phyloP scores from a whole-genome alignment of 495 filamentous ascomycete species.

The Glarea lozoyensis region DNA sequence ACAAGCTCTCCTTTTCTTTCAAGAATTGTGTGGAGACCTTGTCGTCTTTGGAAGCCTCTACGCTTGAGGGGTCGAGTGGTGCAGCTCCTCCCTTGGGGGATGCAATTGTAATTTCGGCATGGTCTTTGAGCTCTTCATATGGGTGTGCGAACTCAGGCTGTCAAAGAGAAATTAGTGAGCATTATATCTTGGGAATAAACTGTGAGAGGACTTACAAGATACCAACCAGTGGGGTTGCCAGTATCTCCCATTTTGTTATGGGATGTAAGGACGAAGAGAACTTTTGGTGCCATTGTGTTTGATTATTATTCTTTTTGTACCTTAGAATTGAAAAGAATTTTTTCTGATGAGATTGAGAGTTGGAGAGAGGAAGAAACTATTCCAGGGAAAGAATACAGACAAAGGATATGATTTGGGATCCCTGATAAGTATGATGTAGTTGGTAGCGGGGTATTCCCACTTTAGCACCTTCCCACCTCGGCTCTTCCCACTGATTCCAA shows the following conservation, averaged over 20 bases:
- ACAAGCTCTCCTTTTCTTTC: constrained; percentile 41
- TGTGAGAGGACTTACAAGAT: constrained; percentile 36
- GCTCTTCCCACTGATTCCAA: too few species aligned
- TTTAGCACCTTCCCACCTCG: too few species aligned
- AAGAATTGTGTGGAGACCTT: constrained; percentile 41
- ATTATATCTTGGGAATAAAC: neutral
- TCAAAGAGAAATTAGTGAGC: neutral
- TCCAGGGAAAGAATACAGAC: too few species aligned
- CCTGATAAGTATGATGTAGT: too few species aligned
- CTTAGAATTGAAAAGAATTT: neutral
- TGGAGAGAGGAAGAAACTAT: too few species aligned
- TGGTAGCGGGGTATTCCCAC: too few species aligned
- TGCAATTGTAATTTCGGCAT: constrained; percentile 48
- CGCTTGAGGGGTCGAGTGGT: constrained; percentile 56
- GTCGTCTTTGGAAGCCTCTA: constrained; percentile 52
- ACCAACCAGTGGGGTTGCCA: constrained; percentile 56
- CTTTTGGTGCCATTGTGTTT: constrained; percentile 33
- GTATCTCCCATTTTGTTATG: constrained; percentile 42
- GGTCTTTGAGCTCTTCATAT: constrained; percentile 46
- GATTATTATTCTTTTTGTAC: neutral
- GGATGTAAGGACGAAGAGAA: constrained; percentile 64
- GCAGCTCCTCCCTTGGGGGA: constrained; percentile 61
- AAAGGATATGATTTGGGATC: too few species aligned
- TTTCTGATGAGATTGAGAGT: neutral
- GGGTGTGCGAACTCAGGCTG: constrained; percentile 71